Base-by-base conservation (phyloP, 495 filamentous ascomycete genomes). In the Xylaria flabelliformis region DNA sequence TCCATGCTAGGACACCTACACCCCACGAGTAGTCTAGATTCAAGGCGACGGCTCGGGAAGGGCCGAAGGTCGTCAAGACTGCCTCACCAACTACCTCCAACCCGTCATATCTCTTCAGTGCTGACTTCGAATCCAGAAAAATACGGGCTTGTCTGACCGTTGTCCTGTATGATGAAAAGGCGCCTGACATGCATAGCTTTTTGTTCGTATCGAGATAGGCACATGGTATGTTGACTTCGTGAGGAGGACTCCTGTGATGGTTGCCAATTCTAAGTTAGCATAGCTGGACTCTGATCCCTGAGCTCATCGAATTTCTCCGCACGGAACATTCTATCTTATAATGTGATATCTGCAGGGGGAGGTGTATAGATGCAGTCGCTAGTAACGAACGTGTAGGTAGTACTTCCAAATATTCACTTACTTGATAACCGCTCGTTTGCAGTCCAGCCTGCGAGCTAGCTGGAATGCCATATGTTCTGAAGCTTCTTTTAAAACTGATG, bases 121-220 rank as follows among this genome's bases (percentile, higher is more conserved):
- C 61, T 44, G 61, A 21, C n/a, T 46, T 64, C 7, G 39, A 10
- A 17, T 64, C 39, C n/a, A 64, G 61, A 44, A 44, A 64, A 24
- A 64, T 36, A 17, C 61, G 61, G 39, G 26, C 39, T 29, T 26
- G 61, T 15, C 44, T 39, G 21, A 29, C 2, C 36, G 0, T 39
- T 17, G 0, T 21, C 1, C 61, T 7, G 1, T 2, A 8, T 10
- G 61, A 26, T 26, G 39, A 29, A 10, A 64, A 4, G n/a, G 39
- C 3, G 19, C 39, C 61, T 44, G 21, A 26, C 61, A 64, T 64
- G n/a, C 39, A 44, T 24, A 64, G 44, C 12, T 17, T 42, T 64
- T 10, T n/a, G 12, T 21, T 10, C 3, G 19, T 26, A 9, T 17
- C 29, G 21, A 34, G 39, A 17, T 64, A 29, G 39, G 36, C 24